Evolutionary conservation across 768 basidiomycete species (phyloP).

Genomic region (Trametes cubensis): DNA sequence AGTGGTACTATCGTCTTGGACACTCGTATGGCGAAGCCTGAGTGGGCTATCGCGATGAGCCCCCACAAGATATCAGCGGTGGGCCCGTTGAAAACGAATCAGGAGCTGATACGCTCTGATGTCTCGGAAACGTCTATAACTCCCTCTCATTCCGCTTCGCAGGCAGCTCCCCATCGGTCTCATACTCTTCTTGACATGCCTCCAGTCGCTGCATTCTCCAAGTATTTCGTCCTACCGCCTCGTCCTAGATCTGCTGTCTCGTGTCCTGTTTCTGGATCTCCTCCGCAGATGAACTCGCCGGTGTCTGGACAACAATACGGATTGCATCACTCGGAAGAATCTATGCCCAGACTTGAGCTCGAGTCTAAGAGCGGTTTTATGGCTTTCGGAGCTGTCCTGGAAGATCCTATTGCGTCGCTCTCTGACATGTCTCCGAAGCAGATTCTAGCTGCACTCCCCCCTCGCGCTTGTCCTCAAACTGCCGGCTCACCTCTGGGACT

Average conservation of each 20-base stretch:
- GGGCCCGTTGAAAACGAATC: too few species aligned
- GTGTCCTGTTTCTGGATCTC: neutral
- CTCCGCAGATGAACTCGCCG: neutral
- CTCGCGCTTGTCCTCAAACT: too few species aligned
- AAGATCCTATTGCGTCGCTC: too few species aligned
- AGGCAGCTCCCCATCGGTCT: slow-evolving; percentile 29
- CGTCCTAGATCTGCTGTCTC: neutral
- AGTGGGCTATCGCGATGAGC: neutral
- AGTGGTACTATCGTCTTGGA: slow-evolving; percentile 41
- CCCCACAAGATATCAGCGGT: neutral
- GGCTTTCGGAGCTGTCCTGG: too few species aligned
- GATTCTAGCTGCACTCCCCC: too few species aligned
- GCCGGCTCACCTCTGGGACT: too few species aligned
- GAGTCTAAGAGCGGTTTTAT: too few species aligned
- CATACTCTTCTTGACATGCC: neutral
- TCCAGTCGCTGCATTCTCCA: slow-evolving; percentile 15
- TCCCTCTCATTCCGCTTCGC: slow-evolving; percentile 63
- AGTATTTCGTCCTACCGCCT: slow-evolving; percentile 9
- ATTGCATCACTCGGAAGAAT: too few species aligned
- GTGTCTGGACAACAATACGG: too few species aligned
- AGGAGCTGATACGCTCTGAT: too few species aligned
- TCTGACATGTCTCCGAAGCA: too few species aligned
- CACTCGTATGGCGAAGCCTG: slow-evolving; percentile 37
- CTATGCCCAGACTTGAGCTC: too few species aligned
- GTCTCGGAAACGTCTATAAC: slow-evolving; percentile 34